Evolutionary conservation across 176 grass and related monocot genomes (phyloP), one percentile per base, ranked within the genome.

Genomic region (Triticum aestivum): DNA sequence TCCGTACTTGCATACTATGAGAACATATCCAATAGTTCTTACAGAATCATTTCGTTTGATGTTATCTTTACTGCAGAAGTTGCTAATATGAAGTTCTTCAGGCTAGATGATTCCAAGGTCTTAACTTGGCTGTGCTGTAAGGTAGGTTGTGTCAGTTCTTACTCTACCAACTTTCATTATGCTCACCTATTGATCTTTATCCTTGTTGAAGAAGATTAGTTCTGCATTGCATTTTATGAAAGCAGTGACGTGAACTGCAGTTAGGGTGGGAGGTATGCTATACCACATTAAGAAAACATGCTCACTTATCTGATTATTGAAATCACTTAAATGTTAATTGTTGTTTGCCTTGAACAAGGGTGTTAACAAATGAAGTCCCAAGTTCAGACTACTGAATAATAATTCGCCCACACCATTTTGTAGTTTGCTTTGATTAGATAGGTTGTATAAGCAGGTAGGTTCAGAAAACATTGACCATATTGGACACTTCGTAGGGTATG

Each of bases 121-220:
- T 88, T 99, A 84, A 79, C 82, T 87, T 99, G 97, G 97, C 69
- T 99, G 86, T 94, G 86, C 84, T 96, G 94, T 86, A 99, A 99
- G 97, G 97, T 95, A 83, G 27, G 34, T 44, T 81, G 76, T 75
- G 84, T 74, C 38, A 47, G 14, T 76, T 75, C 34, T 33, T 65
- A 78, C 23, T 33, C 61, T 69, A 30, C 23, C 89, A 45, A 42
- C 47, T 65, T 72, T 81, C 30, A 30, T 3, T 1, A 65, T n/a
- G 3, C 38, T 76, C 38, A 29, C 73, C 42, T 35, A 6, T 41
- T 27, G 37, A 23, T 86, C 56, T 42, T 65, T 78, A 37, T 79
- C 32, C 8, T 26, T 89, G 14, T 39, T 23, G 26, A 15, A 72
- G 64, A 77, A 77, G 8, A 15, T 17, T 51, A 65, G 30, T 80